Base-by-base conservation (phyloP, 169 alveolate genomes). In the Theileria annulata region DNA sequence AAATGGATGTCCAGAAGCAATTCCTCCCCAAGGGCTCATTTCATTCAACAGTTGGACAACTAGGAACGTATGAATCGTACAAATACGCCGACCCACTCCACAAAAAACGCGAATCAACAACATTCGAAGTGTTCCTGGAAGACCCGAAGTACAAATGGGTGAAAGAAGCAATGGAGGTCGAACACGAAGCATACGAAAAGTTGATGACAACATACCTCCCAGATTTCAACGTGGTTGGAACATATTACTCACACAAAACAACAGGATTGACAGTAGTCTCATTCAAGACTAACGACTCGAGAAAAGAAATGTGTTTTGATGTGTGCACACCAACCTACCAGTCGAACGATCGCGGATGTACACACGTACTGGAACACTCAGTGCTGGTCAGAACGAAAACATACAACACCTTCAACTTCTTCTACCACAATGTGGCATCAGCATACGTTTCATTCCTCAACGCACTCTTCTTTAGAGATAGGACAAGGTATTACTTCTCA, bases 351-450 rank as follows among this genome's bases (percentile, higher is more conserved):
- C 66, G 87, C 15, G 95, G 95, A 21, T 78, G 86, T 68, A 93
- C 97, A 3, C 97, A 92, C 66, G 92, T 95, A 9, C 72, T 93
- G 72, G 98, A 95, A 79, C 98, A 95, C 81, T 63, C 95, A 5
- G 96, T 95, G 77, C 85, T 95, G 81, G 84, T 90, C 27, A 96
- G 97, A 27, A 88, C 96, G 63, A 64, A 79, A 42, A 83, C 86
- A 51, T 93, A 86, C 51, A 94, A 93, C 3, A 63, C 87, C 35
- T 92, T 92, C 84, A 94, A 91, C 67, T 92, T 95, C 1, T 92
- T 95, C 67, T 89, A 88, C 21, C 81, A 78, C 48, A 80, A 92
- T n/a, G 73, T 90, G 80, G 91, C 91, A 33, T 94, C 95, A n/a
- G 83, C 93, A 1, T 87, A 91, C 75, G 87, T 88, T 71, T 87